A percentile compares a stretch with the other conserved stretches of the same genome.
phyloP scores from a whole-genome alignment of 768 basidiomycete species.

The Boletus vinaceobasis region DNA sequence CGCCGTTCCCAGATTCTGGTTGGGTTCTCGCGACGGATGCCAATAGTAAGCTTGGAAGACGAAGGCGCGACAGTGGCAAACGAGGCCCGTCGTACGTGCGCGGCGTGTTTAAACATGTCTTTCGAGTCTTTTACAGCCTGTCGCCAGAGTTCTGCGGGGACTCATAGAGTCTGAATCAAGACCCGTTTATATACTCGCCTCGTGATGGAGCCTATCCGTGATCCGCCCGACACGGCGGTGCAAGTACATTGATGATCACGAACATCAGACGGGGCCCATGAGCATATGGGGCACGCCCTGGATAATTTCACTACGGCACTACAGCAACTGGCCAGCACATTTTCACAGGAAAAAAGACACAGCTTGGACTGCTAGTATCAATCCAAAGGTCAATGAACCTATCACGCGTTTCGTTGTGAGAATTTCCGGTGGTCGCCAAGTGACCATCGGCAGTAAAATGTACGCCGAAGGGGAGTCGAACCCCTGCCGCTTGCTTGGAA shows the following conservation, averaged over 20 bases:
- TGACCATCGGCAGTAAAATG: background rate
- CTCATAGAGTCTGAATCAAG: too few species aligned
- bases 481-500: slow-evolving; percentile 78
- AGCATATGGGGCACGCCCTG: background rate
- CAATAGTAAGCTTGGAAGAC: slow-evolving; percentile 40
- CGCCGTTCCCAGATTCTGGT: slow-evolving; percentile 83
- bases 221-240: slow-evolving; percentile 14
- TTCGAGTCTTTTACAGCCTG: background rate
- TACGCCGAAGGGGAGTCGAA: slow-evolving; percentile 70
- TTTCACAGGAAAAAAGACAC: background rate
- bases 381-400: background rate
- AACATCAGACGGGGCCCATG: background rate
- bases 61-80: slow-evolving; percentile 19
- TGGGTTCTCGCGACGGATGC: slow-evolving; percentile 76
- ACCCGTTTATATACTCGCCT: slow-evolving; percentile 5
- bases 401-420: background rate
- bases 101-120: slow-evolving; percentile 19
- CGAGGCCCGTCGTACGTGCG: slow-evolving; percentile 23
- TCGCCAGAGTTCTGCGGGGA: background rate
- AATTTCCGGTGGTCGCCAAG: background rate
- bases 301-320: background rate
- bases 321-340: background rate
- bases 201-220: background rate
- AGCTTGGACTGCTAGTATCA: background rate
- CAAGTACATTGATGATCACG: background rate